Evolutionary conservation across 306 rosid species (phyloP).

Genomic region (Abrus pulchellus): DNA sequence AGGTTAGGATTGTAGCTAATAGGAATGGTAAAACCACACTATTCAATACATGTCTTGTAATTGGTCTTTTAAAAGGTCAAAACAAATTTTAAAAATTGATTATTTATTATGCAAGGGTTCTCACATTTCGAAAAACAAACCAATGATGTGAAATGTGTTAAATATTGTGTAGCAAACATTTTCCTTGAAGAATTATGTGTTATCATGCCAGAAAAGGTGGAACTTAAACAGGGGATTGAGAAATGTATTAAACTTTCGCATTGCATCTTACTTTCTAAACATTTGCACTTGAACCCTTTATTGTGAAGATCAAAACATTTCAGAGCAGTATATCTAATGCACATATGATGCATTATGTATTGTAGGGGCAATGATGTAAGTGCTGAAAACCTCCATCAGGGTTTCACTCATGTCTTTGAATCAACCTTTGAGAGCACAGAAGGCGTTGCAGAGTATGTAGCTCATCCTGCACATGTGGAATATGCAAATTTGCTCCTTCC

Average conservation of each 20-base stretch:
- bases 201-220: constrained; percentile 6
- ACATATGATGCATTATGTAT: background rate
- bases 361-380: constrained; percentile 85
- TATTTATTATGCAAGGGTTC: too few species aligned
- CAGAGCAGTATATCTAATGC: background rate
- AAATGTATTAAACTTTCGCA: background rate
- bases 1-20: background rate
- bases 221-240: constrained; percentile 9
- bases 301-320: background rate
- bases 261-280: constrained; percentile 3
- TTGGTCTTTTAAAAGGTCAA: too few species aligned
- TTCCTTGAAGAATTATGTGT: background rate
- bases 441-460: constrained; percentile 77
- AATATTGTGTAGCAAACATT: too few species aligned
- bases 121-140: too few species aligned
- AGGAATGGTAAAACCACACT: too few species aligned
- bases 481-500: constrained; percentile 67
- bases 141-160: too few species aligned
- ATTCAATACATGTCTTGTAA: too few species aligned
- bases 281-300: background rate
- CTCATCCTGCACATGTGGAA: constrained; percentile 81
- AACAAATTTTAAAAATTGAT: too few species aligned
- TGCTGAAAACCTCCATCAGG: constrained; percentile 81
- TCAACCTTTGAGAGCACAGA: constrained; percentile 85
- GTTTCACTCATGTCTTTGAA: constrained; percentile 88